Conservation (phyloP, 495 filamentous ascomycete genomes). For the Lophium mytilinum region DNA sequence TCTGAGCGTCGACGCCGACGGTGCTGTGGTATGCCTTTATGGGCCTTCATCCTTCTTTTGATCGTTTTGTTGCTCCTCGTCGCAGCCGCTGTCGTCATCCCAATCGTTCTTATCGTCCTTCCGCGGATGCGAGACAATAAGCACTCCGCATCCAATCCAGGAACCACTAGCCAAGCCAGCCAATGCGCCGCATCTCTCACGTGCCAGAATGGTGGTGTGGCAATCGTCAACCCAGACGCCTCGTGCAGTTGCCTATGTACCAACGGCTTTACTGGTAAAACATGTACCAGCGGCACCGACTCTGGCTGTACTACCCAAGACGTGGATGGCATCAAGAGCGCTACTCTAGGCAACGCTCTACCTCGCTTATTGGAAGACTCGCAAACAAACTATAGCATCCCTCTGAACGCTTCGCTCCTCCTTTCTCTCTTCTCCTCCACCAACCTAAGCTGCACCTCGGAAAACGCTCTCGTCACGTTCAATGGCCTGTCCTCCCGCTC, state of each 20-base stretch:
- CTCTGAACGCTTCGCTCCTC: conserved; percentile 56
- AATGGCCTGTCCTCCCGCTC: conserved; percentile 42
- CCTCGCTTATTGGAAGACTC: conserved; percentile 61
- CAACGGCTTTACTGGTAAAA: conserved; percentile 74
- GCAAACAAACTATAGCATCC: conserved; percentile 62
- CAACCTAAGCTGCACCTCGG: conserved; percentile 65
- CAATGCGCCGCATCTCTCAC: conserved; percentile 34
- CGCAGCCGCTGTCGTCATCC: conserved; percentile 79
- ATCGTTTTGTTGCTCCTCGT: conserved; percentile 66
- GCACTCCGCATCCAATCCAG: conserved; percentile 21
- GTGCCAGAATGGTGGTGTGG: conserved; percentile 78
- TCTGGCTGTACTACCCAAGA: conserved; percentile 64
- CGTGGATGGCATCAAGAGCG: conserved; percentile 47
- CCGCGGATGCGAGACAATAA: conserved; percentile 43
- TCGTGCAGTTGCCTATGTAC: conserved; percentile 79
- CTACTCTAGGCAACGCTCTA: conserved; percentile 72
- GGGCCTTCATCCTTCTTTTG: conserved; percentile 64
- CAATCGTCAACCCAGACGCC: conserved; percentile 48
- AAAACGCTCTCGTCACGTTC: conserved; percentile 85
- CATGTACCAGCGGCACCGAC: conserved; percentile 54
- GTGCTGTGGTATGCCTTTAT: conserved; percentile 76
- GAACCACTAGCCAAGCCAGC: conserved; percentile 1
- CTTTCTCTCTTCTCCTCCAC: conserved; percentile 67
- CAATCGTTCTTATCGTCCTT: conserved; percentile 72
- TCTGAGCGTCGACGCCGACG: conserved; percentile 30